Percentiles rank a stretch among this genome's conserved stretches.
Conservation (phyloP, 192 early-diverging fungal genomes). For the Umbelopsis isabellina region DNA sequence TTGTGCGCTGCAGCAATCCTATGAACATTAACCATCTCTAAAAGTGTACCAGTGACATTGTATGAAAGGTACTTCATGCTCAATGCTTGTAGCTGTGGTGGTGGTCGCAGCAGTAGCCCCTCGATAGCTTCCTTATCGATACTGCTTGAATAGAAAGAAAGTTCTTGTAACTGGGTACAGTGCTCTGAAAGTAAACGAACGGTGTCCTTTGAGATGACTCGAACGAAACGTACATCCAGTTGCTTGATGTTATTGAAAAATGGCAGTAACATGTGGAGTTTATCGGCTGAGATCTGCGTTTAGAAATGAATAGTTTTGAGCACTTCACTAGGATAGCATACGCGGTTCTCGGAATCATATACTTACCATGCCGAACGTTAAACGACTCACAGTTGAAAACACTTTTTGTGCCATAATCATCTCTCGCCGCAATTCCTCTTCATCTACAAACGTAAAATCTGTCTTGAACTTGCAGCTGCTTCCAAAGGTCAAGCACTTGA, state of each 20-base stretch:
- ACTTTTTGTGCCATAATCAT: background rate
- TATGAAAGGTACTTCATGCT: constrained; percentile 18
- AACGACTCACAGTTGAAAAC: background rate
- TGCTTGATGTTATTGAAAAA: background rate
- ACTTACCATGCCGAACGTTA: constrained; percentile 16
- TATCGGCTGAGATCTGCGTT: background rate
- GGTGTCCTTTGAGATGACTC: background rate
- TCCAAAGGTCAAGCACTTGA: background rate
- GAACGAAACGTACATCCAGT: constrained; percentile 14
- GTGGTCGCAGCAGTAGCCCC: background rate
- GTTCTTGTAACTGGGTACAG: background rate
- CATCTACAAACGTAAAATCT: background rate
- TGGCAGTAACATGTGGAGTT: constrained; percentile 3
- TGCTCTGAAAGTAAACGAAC: background rate
- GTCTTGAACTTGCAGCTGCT: constrained; percentile 15
- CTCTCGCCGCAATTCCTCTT: background rate
- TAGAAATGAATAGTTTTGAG: background rate
- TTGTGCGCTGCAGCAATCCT: background rate
- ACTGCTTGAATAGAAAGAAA: constrained; percentile 7
- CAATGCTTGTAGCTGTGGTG: background rate
- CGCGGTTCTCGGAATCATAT: background rate
- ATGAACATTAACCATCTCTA: background rate
- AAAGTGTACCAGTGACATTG: constrained; percentile 8
- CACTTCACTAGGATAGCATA: background rate
- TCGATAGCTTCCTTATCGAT: constrained; percentile 16